Evolutionary conservation across 176 grass and related monocot species (phyloP), one percentile per base, ranked within the genome.

Genomic region (Phragmites australis): DNA sequence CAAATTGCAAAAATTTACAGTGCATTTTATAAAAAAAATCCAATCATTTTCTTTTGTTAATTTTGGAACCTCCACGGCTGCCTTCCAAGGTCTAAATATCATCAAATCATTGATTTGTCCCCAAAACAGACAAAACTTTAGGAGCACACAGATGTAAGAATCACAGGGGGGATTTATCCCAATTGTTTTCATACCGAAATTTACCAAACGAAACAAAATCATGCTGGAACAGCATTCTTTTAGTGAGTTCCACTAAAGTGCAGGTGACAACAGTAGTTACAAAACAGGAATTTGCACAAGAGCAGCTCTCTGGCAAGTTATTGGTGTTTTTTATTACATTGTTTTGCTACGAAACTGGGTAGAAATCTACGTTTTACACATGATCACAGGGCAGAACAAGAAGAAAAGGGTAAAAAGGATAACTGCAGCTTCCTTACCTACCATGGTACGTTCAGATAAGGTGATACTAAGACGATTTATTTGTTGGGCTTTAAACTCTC

Each of bases 321-420:
- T 15, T 16, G 13, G 6, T 47, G 22, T 6, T 19, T 2, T 65
- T 5, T 67, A 34, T 32, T 74, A 7, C 31, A 57, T 41, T 74
- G 22, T 29, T 18, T 39, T 57, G 7, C 9, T 48, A n/a, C n/a
- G n/a, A n/a, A n/a, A n/a, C n/a, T n/a, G n/a, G n/a, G n/a, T n/a
- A n/a, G 43, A 76, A 68, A 43, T 46, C 44, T 74, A 68, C 32
- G 75, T 17, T 54, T 8, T 79, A 71, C 50, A 51, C 27, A 19
- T 19, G 14, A 40, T 41, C 48, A 34, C 40, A 62, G 21, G 25
- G 22, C 21, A 21, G 4, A 80, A 14, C 6, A 6, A 9, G 21
- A 41, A 11, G 25, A 16, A 17, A 6, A 3, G 40, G 3, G 25
- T 10, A 52, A 32, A n/a, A 14, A 31, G 21, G 8, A 15, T 8